A percentile compares a stretch with the other conserved stretches of the same genome.
Conservation (phyloP, 345 rosid species). For the Ricinus communis region DNA sequence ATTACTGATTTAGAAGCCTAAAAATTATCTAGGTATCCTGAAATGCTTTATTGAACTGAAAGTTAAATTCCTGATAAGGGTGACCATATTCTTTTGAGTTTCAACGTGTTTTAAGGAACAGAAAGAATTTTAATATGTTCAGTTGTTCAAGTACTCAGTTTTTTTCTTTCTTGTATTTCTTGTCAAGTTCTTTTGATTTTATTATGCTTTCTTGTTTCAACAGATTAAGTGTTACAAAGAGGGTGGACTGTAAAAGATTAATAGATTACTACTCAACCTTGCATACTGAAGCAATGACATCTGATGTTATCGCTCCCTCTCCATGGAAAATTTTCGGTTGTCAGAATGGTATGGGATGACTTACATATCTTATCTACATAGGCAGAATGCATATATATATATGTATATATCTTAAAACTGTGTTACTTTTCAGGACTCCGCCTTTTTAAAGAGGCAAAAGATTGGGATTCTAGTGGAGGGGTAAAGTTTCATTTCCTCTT, state of each 20-base stretch:
- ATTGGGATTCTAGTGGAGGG: conserved; percentile 56
- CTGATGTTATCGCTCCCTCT: conserved; percentile 89
- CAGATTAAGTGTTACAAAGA: conserved; percentile 40
- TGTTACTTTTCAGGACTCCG: conserved; percentile 59
- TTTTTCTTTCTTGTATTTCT: too few species aligned
- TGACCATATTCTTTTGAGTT: too few species aligned
- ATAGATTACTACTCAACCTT: conserved; percentile 50
- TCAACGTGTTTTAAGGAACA: too few species aligned
- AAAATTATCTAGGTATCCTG: too few species aligned
- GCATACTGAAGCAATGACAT: conserved; percentile 49
- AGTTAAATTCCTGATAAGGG: too few species aligned
- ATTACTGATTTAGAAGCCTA: too few species aligned
- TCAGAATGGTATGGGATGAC: conserved; percentile 61
- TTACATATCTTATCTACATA: conserved; percentile 1
- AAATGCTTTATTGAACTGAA: too few species aligned
- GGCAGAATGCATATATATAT: not conserved
- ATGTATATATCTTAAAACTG: conserved; percentile 6
- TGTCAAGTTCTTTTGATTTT: not conserved
- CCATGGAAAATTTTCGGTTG: conserved; percentile 97
- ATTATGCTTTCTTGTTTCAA: not conserved
- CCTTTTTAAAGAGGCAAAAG: conserved; percentile 91
- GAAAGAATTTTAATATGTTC: too few species aligned
- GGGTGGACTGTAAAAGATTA: conserved; percentile 43
- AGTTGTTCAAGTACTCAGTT: too few species aligned
- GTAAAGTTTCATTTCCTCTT: conserved; percentile 37